Percentiles rank a stretch among this genome's conserved stretches.
These are phyloP conservation scores for Populus hybrid DNA, from an alignment of 441 rosid genomes.

Conservation along the genomic window DNA sequence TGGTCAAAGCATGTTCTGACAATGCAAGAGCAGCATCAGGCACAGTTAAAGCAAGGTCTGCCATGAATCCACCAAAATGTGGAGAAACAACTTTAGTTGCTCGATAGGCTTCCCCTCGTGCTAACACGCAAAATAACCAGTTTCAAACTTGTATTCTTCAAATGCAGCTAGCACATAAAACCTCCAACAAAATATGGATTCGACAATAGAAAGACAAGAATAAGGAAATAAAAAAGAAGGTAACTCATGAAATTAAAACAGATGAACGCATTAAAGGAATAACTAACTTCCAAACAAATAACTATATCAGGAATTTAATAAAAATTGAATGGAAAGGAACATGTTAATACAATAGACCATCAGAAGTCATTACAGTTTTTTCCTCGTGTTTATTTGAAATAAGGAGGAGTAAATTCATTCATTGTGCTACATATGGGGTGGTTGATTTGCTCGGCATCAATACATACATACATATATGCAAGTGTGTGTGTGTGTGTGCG, in stretches of 20 bases:
- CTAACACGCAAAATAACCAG: conserved; percentile 15
- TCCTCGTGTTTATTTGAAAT: too few relatives aligned
- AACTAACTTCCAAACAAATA: background rate
- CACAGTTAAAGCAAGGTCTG: conserved; percentile 44
- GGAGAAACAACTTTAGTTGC: conserved; percentile 19
- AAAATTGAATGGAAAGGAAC: background rate
- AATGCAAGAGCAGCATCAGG: conserved; percentile 50
- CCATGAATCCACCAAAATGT: conserved; percentile 40
- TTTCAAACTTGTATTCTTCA: conserved; percentile 12
- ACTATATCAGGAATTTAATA: background rate
- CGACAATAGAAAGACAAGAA: conserved; percentile 5
- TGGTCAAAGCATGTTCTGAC: conserved; percentile 45
- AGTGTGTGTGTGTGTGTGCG: too few relatives aligned
- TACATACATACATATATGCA: too few relatives aligned
- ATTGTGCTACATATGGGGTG: too few relatives aligned
- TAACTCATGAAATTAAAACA: background rate
- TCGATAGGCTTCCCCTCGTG: conserved; percentile 26
- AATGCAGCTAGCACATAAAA: conserved; percentile 14
- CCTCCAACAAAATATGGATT: conserved; percentile 11
- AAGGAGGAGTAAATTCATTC: too few relatives aligned
- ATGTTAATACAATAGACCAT: background rate
- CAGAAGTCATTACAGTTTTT: too few relatives aligned
- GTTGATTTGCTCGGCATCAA: too few relatives aligned
- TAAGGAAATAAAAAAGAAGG: background rate
- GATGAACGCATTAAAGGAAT: background rate